Percentiles rank a stretch among this genome's conserved stretches.
Evolutionary conservation across 2,329 filamentous ascomycete species (phyloP).

Genomic region (Ophiostoma sp.): DNA sequence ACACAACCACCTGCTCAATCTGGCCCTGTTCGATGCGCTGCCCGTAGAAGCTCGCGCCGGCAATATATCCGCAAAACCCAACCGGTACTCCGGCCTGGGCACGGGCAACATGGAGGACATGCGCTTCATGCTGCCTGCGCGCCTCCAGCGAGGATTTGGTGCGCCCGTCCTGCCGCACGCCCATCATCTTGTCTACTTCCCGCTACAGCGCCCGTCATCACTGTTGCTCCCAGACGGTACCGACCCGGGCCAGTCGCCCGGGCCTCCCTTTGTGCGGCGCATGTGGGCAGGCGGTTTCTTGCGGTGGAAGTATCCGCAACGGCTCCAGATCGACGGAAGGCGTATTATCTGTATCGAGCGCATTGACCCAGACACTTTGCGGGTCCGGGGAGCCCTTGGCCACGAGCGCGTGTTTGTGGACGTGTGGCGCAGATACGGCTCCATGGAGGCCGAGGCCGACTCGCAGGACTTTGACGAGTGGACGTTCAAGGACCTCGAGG

Average conservation of each 20-base stretch:
- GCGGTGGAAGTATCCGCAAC: slow-evolving; percentile 21
- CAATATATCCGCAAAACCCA: neutral
- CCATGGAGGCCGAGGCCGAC: neutral
- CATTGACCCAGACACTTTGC: slow-evolving; percentile 26
- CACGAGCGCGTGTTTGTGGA: slow-evolving; percentile 49
- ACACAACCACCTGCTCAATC: slow-evolving; percentile 59
- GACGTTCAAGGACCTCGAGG: slow-evolving; percentile 16
- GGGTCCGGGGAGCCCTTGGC: slow-evolving; percentile 24
- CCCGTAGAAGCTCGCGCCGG: slow-evolving; percentile 33
- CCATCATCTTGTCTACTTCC: slow-evolving; percentile 85
- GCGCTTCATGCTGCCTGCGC: slow-evolving; percentile 1
- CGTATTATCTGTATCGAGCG: slow-evolving; percentile 43
- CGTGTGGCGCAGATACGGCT: slow-evolving; percentile 37
- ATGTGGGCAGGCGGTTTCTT: slow-evolving; percentile 86
- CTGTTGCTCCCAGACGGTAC: slow-evolving; percentile 75
- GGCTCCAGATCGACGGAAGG: slow-evolving; percentile 38
- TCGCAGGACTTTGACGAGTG: slow-evolving; percentile 13
- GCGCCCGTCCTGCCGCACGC: slow-evolving; percentile 49
- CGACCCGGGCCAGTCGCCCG: slow-evolving; percentile 72
- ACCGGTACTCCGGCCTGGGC: neutral
- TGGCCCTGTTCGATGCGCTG: slow-evolving; percentile 45
- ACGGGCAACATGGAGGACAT: slow-evolving; percentile 1
- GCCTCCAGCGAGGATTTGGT: neutral
- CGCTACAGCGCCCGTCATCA: slow-evolving; percentile 57
- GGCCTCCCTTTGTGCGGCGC: slow-evolving; percentile 63